Percentiles rank a stretch among this genome's conserved stretches.
Conservation (phyloP, 129 eudicot genomes). For the Chrysanthemum makinoi region DNA sequence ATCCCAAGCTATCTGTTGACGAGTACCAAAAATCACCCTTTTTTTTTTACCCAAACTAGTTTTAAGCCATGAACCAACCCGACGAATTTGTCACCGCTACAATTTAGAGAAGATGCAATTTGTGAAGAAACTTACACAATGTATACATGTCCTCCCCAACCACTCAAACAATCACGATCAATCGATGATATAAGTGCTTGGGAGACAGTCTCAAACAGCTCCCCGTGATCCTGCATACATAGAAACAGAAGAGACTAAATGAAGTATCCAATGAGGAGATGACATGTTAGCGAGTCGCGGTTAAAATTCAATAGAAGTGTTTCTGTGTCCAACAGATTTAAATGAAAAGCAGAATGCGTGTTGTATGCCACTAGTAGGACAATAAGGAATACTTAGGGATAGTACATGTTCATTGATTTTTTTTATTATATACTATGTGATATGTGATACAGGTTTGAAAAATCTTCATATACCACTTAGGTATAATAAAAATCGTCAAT, state of each 20-base stretch:
- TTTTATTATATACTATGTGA: neutral
- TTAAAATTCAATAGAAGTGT: neutral
- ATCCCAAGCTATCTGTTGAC: neutral
- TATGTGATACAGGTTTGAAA: neutral
- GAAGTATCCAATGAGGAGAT: neutral
- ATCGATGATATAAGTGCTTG: conserved; percentile 88
- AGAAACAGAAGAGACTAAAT: conserved; percentile 9
- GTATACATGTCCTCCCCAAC: conserved; percentile 98
- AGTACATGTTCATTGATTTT: neutral
- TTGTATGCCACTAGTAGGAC: neutral
- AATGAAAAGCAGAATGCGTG: neutral
- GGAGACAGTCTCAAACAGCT: conserved; percentile 91
- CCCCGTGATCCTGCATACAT: conserved; percentile 69
- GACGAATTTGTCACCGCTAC: neutral
- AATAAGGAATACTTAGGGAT: neutral
- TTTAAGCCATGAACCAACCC: neutral
- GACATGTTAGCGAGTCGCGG: neutral
- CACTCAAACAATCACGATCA: conserved; percentile 96
- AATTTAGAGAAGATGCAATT: too few relatives aligned
- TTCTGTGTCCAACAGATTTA: neutral
- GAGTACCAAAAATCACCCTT: neutral
- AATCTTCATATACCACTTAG: neutral
- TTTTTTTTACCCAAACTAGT: neutral
- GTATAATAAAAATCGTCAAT: neutral
- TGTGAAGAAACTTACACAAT: conserved; percentile 60